These are phyloP conservation scores for Tricladium varicosporioides DNA, from an alignment of 2,329 filamentous ascomycete species.

Conservation along the genomic window DNA sequence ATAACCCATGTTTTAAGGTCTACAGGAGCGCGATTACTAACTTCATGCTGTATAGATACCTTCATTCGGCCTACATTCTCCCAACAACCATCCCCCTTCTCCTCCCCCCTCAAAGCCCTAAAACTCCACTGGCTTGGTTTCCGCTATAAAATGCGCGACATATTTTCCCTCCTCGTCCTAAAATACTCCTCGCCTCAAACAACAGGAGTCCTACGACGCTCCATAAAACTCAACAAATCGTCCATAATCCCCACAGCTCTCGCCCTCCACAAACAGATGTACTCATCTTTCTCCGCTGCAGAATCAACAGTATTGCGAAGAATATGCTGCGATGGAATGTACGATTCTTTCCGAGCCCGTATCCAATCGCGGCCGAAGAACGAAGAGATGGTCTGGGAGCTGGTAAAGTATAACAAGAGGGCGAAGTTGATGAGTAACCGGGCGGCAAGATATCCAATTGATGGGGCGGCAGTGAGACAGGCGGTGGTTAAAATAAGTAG, in stretches of 20 bases:
- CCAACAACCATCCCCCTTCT: neutral
- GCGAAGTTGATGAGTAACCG: constrained; percentile 48
- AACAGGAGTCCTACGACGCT: constrained; percentile 17
- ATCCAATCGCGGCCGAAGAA: constrained; percentile 50
- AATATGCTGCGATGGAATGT: constrained; percentile 54
- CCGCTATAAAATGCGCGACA: constrained; percentile 21
- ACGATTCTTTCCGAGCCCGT: constrained; percentile 48
- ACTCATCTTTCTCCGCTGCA: constrained; percentile 58
- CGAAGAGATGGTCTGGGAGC: constrained; percentile 51
- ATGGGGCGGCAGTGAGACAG: constrained; percentile 49
- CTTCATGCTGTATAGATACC: neutral
- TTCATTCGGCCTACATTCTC: constrained; percentile 27
- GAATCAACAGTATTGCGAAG: constrained; percentile 49
- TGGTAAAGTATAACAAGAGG: constrained; percentile 48
- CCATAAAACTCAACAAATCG: constrained; percentile 43
- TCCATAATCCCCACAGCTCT: constrained; percentile 52
- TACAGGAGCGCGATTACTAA: too few relatives aligned
- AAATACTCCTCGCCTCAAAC: constrained; percentile 20
- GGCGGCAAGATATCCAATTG: constrained; percentile 45
- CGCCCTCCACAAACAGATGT: constrained; percentile 59
- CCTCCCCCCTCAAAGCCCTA: constrained; percentile 13
- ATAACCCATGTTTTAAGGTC: neutral
- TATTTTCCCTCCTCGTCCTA: constrained; percentile 18
- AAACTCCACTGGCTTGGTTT: constrained; percentile 30
- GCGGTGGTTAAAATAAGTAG: constrained; percentile 60